Evolutionary conservation across 2,329 filamentous ascomycete species (phyloP), one percentile per base, ranked within the genome.

Genomic region (Fusarium guadeloupense): DNA sequence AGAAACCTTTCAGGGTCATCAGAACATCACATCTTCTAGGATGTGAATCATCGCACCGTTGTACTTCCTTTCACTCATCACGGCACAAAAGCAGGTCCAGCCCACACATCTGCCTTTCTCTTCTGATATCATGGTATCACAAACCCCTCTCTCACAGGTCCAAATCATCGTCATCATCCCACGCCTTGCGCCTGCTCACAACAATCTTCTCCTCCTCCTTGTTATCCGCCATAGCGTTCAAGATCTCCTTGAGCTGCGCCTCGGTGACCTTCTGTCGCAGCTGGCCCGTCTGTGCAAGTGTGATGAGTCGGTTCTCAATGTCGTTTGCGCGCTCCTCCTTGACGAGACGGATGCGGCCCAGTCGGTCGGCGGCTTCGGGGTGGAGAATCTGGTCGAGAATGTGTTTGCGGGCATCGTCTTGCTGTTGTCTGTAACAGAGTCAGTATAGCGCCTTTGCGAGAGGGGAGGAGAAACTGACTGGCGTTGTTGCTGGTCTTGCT

Each of bases 311-410:
- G 82, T 96, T 93, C 81, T 99, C 95, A 53, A 99, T 87, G 71
- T 97, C 93, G 59, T 84, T 85, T 30, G 95, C 95, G 71, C 95
- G 91, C 69, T 89, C 89, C 75, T 93, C 92, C 79, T 98, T 98
- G 73, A 99, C 95, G 58, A 99, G 88, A 28, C 94, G 90, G 79
- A 99, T 98, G 66, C 95, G 92, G 53, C 92, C 92, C 1, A 99
- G 85, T 13, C 95, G 91, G 79, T 99, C 95, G 58, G 92, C 91
- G 16, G 95, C 95, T 72, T 94, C 92, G 66, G 95, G 95, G 71
- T 93, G 89, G 60, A 99, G 91, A 80, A 99, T 98, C 78, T 98
- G 95, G 69, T 85, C 86, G 61, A 99, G 88, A 69, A 97, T 90
- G 56, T 86, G 83, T 70, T 87, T 81, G 56, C 92, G 90, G 33